Evolutionary conservation across 805 yeast species (phyloP).

Genomic region (Pichia thaimueangensis): DNA sequence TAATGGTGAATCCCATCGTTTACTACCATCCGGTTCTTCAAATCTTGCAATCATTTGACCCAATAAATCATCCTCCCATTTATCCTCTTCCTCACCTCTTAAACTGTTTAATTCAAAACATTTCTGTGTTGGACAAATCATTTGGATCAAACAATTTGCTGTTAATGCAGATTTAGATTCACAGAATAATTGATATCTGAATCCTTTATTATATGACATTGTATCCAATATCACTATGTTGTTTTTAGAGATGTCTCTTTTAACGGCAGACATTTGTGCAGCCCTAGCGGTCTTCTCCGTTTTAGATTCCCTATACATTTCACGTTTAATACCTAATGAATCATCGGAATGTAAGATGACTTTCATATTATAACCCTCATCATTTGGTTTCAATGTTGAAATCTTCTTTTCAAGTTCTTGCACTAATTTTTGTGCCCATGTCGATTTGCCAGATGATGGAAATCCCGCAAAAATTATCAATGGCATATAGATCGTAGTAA

Average conservation of each 20-base stretch:
- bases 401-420: conserved; percentile 42
- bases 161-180: conserved; percentile 84
- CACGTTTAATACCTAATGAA: conserved; percentile 61
- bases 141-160: conserved; percentile 76
- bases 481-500: too few species aligned
- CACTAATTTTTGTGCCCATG: conserved; percentile 56
- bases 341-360: conserved; percentile 76
- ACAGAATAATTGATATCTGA: conserved; percentile 87
- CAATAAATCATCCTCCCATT: conserved; percentile 63
- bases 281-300: conserved; percentile 81
- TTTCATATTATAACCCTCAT: conserved; percentile 48
- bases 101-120: conserved; percentile 57
- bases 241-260: conserved; percentile 62
- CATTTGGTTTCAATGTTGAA: conserved; percentile 32
- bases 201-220: conserved; percentile 87
- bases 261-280: conserved; percentile 80
- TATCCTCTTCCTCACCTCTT: conserved; percentile 26
- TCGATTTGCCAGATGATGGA: conserved; percentile 81
- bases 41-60: conserved; percentile 72
- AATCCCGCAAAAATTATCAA: conserved; percentile 75
- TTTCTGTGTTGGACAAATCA: conserved; percentile 49
- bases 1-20: conserved; percentile 92
- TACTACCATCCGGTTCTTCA: conserved; percentile 85
- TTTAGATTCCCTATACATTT: conserved; percentile 61
- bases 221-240: conserved; percentile 82